These are phyloP conservation scores for Phytophthora sojae DNA, from an alignment of 352 stramenopile genomes.

Conservation along the genomic window DNA sequence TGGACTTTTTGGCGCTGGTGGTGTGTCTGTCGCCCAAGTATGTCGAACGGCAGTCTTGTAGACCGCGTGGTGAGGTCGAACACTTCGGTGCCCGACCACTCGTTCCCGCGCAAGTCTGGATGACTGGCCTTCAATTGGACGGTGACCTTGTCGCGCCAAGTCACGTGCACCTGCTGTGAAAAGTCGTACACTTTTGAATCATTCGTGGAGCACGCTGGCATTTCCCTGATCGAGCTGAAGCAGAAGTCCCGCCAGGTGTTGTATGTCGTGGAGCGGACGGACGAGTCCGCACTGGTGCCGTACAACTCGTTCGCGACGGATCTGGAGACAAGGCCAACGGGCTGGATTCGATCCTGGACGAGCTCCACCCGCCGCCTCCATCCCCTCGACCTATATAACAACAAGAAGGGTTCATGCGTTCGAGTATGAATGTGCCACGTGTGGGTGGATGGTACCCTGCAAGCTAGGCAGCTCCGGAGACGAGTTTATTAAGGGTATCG, in stretches of 20 bases:
- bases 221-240: slow-evolving; percentile 19
- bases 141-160: neutral
- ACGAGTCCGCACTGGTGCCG: slow-evolving; percentile 31
- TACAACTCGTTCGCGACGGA: slow-evolving; percentile 26
- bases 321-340: slow-evolving; percentile 4
- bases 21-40: slow-evolving; percentile 43
- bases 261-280: slow-evolving; percentile 34
- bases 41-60: slow-evolving; percentile 36
- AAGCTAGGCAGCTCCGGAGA: neutral
- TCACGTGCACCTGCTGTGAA: slow-evolving; percentile 34
- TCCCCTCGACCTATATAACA: slow-evolving; percentile 6
- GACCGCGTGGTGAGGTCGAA: slow-evolving; percentile 30
- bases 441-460: neutral
- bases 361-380: slow-evolving; percentile 10
- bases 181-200: slow-evolving; percentile 20
- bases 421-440: neutral
- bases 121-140: slow-evolving; percentile 33
- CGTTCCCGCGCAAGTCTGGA: slow-evolving; percentile 41
- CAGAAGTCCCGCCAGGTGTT: slow-evolving; percentile 25
- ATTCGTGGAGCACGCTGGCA: slow-evolving; percentile 37
- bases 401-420: neutral
- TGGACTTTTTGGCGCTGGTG: slow-evolving; percentile 34
- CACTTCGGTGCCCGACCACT: slow-evolving; percentile 23
- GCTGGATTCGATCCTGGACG: slow-evolving; percentile 10
- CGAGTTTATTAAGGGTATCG: neutral